Conservation (phyloP, 2,329 filamentous ascomycete species). For the Incumbomyces delicatus region DNA sequence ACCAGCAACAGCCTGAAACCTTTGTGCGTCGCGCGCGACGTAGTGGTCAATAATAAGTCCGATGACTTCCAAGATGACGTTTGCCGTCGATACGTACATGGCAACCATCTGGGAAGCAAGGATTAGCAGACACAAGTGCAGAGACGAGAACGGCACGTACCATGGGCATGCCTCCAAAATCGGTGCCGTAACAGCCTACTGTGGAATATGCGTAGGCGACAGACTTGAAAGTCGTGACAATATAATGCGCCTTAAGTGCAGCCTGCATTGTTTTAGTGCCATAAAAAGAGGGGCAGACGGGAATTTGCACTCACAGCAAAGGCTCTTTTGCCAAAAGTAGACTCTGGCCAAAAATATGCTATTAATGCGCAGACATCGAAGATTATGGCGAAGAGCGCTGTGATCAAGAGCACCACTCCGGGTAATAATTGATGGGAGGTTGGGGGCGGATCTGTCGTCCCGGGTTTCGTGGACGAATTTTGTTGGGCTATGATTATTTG, state of each 20-base stretch:
- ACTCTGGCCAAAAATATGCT: not conserved
- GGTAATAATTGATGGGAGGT: not conserved
- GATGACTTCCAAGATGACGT: conserved; percentile 6
- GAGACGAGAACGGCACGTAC: too few relatives aligned
- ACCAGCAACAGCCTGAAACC: too few relatives aligned
- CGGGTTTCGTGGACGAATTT: too few relatives aligned
- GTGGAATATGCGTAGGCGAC: not conserved
- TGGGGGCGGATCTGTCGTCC: too few relatives aligned
- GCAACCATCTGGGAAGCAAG: not conserved
- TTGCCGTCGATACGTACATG: not conserved
- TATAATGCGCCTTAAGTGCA: not conserved
- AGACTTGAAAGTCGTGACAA: not conserved
- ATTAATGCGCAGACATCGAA: not conserved
- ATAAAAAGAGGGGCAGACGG: too few relatives aligned
- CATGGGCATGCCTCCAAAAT: not conserved
- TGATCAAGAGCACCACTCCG: not conserved
- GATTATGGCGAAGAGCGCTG: not conserved
- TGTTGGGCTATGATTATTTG: too few relatives aligned
- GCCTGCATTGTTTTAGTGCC: not conserved
- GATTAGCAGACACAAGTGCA: too few relatives aligned
- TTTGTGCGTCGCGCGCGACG: not conserved
- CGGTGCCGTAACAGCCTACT: not conserved
- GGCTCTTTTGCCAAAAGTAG: not conserved
- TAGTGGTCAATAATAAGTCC: not conserved
- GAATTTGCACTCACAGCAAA: too few relatives aligned